Evolutionary conservation across 352 stramenopile species (phyloP), one percentile per base, ranked within the genome.

Genomic region (Globisporangium alternatum): DNA sequence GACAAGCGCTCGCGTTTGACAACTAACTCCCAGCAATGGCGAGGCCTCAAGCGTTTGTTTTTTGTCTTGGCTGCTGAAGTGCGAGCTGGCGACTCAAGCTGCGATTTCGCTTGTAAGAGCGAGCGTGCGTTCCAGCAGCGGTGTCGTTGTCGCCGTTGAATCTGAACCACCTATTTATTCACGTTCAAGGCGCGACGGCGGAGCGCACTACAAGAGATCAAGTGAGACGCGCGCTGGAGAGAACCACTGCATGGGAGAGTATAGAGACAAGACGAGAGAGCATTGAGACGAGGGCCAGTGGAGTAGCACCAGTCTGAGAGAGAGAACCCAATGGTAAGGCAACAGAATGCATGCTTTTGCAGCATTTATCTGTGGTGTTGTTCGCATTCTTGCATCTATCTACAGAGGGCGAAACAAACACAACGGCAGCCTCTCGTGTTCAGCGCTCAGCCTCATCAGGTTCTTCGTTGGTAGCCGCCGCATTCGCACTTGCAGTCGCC

Each of bases 111-210:
- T 47, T 47, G 41, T 47, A 47, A 47, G 41, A 47, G 41, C 41
- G 17, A 47, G 13, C 6, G 13, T 47, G 41, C 41, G 13, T 8
- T 47, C 41, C 41, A 47, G 41, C 13, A 47, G 41, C 15, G 41
- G 25, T 28, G 25, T 28, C 25, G 25, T 28, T 2, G 25, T 47
- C 49, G 13, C 17, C 25, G 22, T 55, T 31, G 28, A 33, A 22
- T 15, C 15, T 41, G 33, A 39, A 57, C 19, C 52, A 57, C 37
- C 51, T 68, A 68, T 68, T 64, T 68, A 68, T 64, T 64, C 43
- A 44, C 19, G 19, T 57, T 57, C 52, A 9, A 41, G 52, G n/a
- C n/a, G 41, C 28, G 49, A 21, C 33, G 28, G 49, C n/a, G 28
- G 30, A 56, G 28, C 39, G n/a, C 28, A 55, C 47, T 5, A 37